These are phyloP conservation scores for Chimonanthus praecox DNA, from an alignment of 164 flowering plant genomes.

Conservation along the genomic window DNA sequence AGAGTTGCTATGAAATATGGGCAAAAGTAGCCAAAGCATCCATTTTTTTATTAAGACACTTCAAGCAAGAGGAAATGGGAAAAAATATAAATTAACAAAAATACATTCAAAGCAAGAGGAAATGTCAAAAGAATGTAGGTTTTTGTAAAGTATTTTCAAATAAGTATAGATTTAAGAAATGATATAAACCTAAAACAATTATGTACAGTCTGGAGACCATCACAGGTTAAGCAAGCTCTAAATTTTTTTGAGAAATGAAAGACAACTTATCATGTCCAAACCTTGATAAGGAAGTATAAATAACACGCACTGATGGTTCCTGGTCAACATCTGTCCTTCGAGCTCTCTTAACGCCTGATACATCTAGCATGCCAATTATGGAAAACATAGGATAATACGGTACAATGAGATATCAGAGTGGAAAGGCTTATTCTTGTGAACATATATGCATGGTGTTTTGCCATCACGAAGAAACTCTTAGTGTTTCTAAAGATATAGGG, in stretches of 20 bases:
- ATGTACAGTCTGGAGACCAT: neutral
- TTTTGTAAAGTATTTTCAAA: no score
- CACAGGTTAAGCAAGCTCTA: neutral
- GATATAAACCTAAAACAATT: no score
- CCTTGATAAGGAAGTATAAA: constrained; percentile 68
- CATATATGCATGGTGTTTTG: neutral
- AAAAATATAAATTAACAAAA: no score
- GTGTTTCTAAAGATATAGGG: neutral
- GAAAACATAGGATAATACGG: constrained; percentile 24
- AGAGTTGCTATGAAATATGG: no score
- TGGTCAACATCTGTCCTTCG: constrained; percentile 44
- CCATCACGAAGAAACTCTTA: neutral
- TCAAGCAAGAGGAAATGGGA: no score
- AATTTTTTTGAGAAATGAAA: constrained; percentile 1
- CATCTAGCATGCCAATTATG: constrained; percentile 39
- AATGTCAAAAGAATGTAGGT: no score
- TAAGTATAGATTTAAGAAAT: neutral
- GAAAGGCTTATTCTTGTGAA: neutral
- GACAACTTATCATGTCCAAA: constrained; percentile 19
- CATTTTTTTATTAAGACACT: no score
- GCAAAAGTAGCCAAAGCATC: no score
- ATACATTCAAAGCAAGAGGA: no score
- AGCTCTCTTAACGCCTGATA: constrained; percentile 66
- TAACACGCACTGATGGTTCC: constrained; percentile 66
- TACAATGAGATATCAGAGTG: neutral